Conservation (phyloP, 306 rosid genomes). For the Albizia julibrissin region DNA sequence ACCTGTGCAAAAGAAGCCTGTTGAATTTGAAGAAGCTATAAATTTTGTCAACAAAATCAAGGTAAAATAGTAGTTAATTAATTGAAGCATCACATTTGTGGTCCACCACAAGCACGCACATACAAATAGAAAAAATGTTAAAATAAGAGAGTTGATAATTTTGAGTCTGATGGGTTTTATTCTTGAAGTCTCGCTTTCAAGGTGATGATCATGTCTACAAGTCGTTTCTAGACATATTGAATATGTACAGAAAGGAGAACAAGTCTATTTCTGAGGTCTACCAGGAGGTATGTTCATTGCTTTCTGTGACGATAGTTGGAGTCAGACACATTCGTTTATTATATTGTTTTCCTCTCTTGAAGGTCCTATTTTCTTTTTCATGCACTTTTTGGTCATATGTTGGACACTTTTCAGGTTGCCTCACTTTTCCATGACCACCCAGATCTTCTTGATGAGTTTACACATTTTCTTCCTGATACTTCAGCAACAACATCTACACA, state of each 20-base stretch:
- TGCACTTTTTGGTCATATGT: slow-evolving; percentile 22
- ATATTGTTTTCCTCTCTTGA: slow-evolving; percentile 7
- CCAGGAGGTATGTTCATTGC: slow-evolving; percentile 70
- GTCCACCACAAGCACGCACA: neutral
- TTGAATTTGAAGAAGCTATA: slow-evolving; percentile 95
- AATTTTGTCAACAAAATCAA: slow-evolving; percentile 95
- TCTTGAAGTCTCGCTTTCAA: slow-evolving; percentile 85
- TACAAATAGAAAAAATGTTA: neutral
- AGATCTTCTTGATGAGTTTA: slow-evolving; percentile 84
- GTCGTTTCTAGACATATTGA: slow-evolving; percentile 92
- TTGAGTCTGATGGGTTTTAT: slow-evolving; percentile 39
- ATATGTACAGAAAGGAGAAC: slow-evolving; percentile 94
- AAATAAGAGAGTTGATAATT: neutral
- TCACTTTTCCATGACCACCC: slow-evolving; percentile 78
- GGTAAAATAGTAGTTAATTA: slow-evolving; percentile 44
- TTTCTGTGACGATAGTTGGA: slow-evolving; percentile 6
- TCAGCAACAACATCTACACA: slow-evolving; percentile 64
- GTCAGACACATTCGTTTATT: slow-evolving; percentile 1
- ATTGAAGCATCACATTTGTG: slow-evolving; percentile 11
- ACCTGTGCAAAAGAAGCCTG: slow-evolving; percentile 80
- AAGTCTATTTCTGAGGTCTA: slow-evolving; percentile 80
- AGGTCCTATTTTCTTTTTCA: slow-evolving; percentile 8
- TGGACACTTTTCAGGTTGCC: slow-evolving; percentile 70
- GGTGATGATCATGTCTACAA: slow-evolving; percentile 91
- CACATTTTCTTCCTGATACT: slow-evolving; percentile 88